phyloP scores from a whole-genome alignment of 768 basidiomycete species.

The Ramaria sp. region DNA sequence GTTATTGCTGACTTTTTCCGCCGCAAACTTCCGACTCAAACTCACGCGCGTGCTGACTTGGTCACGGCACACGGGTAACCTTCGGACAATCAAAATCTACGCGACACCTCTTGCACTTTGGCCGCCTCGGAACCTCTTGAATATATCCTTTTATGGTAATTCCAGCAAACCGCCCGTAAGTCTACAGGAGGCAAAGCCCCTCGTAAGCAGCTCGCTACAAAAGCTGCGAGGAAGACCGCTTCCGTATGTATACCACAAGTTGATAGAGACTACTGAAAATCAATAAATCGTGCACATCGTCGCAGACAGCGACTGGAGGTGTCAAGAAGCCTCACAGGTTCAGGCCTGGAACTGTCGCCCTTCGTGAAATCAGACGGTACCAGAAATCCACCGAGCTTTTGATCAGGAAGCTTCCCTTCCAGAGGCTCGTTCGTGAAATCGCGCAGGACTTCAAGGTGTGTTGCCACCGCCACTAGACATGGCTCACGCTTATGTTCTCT shows the following conservation, averaged over 20 bases:
- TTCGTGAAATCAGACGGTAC: constrained; percentile 82
- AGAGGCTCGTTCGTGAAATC: constrained; percentile 41
- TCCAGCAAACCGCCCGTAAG: constrained; percentile 25
- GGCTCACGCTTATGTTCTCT: background rate
- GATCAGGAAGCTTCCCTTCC: constrained; percentile 40
- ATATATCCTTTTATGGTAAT: constrained; percentile 10
- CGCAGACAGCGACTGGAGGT: constrained; percentile 61
- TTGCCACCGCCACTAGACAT: constrained; percentile 19
- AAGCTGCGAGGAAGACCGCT: constrained; percentile 25
- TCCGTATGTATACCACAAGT: constrained; percentile 8
- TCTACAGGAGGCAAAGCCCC: constrained; percentile 24
- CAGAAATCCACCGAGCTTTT: constrained; percentile 40
- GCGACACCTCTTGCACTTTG: background rate
- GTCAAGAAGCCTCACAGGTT: constrained; percentile 99
- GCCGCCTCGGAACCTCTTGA: background rate
- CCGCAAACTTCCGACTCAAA: constrained; percentile 3
- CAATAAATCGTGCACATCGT: background rate
- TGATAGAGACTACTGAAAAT: constrained; percentile 15
- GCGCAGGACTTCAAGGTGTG: constrained; percentile 39
- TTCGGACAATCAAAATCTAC: background rate
- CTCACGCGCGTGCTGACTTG: constrained; percentile 2
- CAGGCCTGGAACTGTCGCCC: constrained; percentile 95
- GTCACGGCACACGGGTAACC: background rate
- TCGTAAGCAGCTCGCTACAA: constrained; percentile 26
- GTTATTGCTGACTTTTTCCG: constrained; percentile 1